Base-by-base conservation (phyloP, 192 early-diverging fungal genomes). In the Phlyctochytrium arcticum region DNA sequence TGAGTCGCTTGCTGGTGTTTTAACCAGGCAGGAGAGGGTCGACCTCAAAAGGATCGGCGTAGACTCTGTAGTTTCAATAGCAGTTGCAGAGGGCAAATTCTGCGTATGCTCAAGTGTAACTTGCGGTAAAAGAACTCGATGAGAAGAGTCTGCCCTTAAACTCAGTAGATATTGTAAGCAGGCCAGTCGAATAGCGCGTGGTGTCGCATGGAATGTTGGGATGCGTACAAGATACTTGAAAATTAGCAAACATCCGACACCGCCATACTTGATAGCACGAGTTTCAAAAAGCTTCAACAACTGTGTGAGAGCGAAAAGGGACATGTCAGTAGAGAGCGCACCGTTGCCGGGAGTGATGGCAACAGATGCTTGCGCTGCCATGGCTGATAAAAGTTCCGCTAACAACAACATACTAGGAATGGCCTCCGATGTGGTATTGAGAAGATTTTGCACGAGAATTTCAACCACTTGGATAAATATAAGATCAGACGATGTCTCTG, bases 221-320 rank as follows among this genome's bases (percentile, higher is more conserved):
- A 67, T 47, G 0, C 56, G 46, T 4, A 67, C 57, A 32, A 67
- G 56, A 32, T 67, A 67, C 56, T 67, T 67, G 49, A 56, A 68
- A 3, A 68, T 60, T 5, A 53, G 50, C 36, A 68, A 21, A 42
- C 57, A 61, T 12, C 48, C 57, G 6, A 30, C 30, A 29, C 50
- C 67, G 0, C 50, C 49, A 15, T 48, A 17, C 50, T 42, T 19
- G 8, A 10, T 47, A 6, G 67, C 67, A 26, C 50, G 30, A 12
- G 19, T 39, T 32, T 51, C 57, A 34, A 60, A 61, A 4, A 68
- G 15, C 35, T 27, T 24, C 26, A 61, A 47, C 35, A 61, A 3
- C 15, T 23, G 15, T 8, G 39, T 8, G 23, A 31, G 19, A 15
- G 63, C 63, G 9, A 19, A 36, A 9, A 60, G 12, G 8, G 48